phyloP scores from a whole-genome alignment of 164 flowering plant genomes.

The Aristolochia fimbriata region DNA sequence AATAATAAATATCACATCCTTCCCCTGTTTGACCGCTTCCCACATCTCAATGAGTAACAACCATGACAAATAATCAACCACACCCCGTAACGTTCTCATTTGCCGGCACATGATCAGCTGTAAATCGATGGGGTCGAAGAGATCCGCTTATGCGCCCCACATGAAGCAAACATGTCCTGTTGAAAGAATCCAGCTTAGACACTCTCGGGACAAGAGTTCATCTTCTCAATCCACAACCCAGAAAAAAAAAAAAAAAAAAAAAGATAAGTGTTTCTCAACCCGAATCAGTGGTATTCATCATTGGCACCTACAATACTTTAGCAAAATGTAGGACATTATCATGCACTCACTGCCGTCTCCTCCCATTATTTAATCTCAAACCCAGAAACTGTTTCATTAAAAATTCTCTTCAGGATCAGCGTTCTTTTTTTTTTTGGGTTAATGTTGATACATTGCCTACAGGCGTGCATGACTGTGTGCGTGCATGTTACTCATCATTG shows the following conservation, averaged over 20 bases:
- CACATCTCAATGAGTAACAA: too few relatives aligned
- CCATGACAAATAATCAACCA: too few relatives aligned
- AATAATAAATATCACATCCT: too few relatives aligned
- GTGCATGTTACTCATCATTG: not conserved
- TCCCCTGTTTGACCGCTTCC: too few relatives aligned
- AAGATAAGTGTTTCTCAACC: not conserved
- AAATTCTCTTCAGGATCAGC: not conserved
- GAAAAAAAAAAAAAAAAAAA: not conserved
- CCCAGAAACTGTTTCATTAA: not conserved
- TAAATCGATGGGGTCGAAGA: too few relatives aligned
- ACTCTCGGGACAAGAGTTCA: not conserved
- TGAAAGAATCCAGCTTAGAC: too few relatives aligned
- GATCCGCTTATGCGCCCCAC: too few relatives aligned
- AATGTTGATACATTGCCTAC: not conserved
- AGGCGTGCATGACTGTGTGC: slow-evolving; percentile 4
- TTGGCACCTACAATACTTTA: not conserved
- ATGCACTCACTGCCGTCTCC: not conserved
- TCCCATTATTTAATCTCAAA: not conserved
- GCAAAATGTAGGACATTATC: not conserved
- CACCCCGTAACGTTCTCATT: too few relatives aligned
- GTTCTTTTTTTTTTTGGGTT: not conserved
- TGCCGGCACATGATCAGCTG: too few relatives aligned
- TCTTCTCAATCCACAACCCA: not conserved
- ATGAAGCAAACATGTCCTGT: too few relatives aligned
- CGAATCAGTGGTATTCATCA: not conserved